Conservation (phyloP, 2,329 filamentous ascomycete species). For the Calonectria ilicicola region DNA sequence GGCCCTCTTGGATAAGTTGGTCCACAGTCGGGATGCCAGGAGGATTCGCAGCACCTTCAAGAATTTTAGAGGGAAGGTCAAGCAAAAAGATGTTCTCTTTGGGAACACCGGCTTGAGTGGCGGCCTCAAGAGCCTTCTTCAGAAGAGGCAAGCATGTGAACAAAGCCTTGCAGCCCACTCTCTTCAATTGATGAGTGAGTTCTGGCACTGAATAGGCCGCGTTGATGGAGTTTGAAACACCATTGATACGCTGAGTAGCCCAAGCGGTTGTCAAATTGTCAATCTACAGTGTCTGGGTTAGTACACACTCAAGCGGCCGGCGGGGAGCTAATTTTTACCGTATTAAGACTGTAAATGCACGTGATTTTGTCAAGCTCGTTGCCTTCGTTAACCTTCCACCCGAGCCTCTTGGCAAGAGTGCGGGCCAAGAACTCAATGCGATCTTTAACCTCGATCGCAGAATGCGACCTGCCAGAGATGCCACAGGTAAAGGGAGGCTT, state of each 20-base stretch:
- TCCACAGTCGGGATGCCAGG: slow-evolving; percentile 11
- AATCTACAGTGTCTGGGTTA: background rate
- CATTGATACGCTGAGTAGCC: slow-evolving; percentile 19
- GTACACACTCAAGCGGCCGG: background rate
- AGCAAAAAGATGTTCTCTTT: slow-evolving; percentile 14
- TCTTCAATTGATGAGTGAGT: slow-evolving; percentile 16
- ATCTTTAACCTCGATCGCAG: background rate
- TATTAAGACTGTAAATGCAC: slow-evolving; percentile 19
- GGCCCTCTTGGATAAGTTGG: slow-evolving; percentile 13
- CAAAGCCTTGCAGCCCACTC: slow-evolving; percentile 13
- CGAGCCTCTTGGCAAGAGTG: slow-evolving; percentile 6
- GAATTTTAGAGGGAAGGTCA: slow-evolving; percentile 8
- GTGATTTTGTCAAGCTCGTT: slow-evolving; percentile 15
- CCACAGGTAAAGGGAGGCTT: slow-evolving; percentile 19
- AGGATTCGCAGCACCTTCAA: slow-evolving; percentile 6
- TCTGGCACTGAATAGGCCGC: slow-evolving; percentile 15
- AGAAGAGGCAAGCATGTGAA: slow-evolving; percentile 17
- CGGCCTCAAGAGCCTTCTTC: slow-evolving; percentile 10
- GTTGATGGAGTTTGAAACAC: slow-evolving; percentile 18
- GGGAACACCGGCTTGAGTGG: slow-evolving; percentile 8
- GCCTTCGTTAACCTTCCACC: slow-evolving; percentile 10
- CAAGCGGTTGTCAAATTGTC: slow-evolving; percentile 18
- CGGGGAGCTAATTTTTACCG: background rate
- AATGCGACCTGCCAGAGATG: slow-evolving; percentile 13
- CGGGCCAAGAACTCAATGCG: slow-evolving; percentile 17